Percentiles rank a stretch among this genome's conserved stretches.
phyloP scores from a whole-genome alignment of 108 stramenopile genomes.

The Seminavis robusta region DNA sequence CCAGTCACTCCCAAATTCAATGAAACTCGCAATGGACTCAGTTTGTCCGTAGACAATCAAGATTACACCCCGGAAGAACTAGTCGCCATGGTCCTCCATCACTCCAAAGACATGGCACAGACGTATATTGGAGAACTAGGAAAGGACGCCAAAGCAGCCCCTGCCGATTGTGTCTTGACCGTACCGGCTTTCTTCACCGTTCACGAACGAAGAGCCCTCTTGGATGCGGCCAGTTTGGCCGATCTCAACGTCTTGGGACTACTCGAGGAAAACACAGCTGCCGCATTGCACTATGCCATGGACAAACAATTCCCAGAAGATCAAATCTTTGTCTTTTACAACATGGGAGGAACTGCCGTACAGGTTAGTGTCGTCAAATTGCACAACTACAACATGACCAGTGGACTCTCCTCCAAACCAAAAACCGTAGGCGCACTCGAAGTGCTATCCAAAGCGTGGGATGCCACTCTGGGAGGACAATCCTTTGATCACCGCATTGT shows the following conservation, averaged over 20 bases:
- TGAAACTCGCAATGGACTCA: slow-evolving; percentile 73
- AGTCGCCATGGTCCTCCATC: slow-evolving; percentile 93
- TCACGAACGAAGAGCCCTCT: slow-evolving; percentile 86
- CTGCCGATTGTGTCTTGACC: slow-evolving; percentile 90
- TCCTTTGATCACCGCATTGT: slow-evolving; percentile 87
- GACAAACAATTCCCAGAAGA: slow-evolving; percentile 86
- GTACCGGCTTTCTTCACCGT: slow-evolving; percentile 96
- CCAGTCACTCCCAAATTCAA: slow-evolving; percentile 74
- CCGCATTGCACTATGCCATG: slow-evolving; percentile 96
- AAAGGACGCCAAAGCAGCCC: slow-evolving; percentile 15
- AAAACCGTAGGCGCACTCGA: slow-evolving; percentile 91
- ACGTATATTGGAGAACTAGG: slow-evolving; percentile 77
- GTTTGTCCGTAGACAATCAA: slow-evolving; percentile 57
- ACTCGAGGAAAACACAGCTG: slow-evolving; percentile 98
- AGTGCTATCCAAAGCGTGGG: slow-evolving; percentile 94
- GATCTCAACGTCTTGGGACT: slow-evolving; percentile 93
- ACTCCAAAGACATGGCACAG: slow-evolving; percentile 89
- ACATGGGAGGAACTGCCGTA: slow-evolving; percentile 91
- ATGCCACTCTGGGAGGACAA: slow-evolving; percentile 86
- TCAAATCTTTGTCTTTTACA: slow-evolving; percentile 93
- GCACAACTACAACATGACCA: slow-evolving; percentile 61
- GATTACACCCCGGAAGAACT: slow-evolving; percentile 95
- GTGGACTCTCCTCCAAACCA: slow-evolving; percentile 70
- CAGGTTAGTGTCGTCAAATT: slow-evolving; percentile 89
- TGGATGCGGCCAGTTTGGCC: slow-evolving; percentile 94